phyloP scores from a whole-genome alignment of 352 stramenopile genomes.

The Phytopythium ostracodes region DNA sequence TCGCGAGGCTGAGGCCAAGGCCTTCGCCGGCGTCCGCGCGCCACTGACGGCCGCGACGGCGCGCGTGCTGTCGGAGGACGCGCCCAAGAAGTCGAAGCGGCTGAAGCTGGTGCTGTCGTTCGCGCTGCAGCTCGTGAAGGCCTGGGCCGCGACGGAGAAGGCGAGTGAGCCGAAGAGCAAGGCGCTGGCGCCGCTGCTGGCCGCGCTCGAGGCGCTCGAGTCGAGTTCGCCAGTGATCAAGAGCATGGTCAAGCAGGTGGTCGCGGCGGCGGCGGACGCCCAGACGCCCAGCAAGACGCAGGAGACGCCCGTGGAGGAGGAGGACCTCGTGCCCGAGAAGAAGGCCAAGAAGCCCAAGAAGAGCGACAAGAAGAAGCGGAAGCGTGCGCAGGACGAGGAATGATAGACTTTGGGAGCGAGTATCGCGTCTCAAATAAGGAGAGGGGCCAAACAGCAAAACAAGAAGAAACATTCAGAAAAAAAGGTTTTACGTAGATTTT shows the following conservation, averaged over 20 bases:
- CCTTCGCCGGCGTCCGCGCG: slow-evolving; percentile 28
- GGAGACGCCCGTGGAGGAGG: no score
- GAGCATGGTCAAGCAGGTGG: slow-evolving; percentile 66
- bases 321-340: slow-evolving; percentile 28
- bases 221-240: slow-evolving; percentile 67
- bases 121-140: slow-evolving; percentile 64
- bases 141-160: slow-evolving; percentile 21
- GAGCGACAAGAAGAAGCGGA: slow-evolving; percentile 54
- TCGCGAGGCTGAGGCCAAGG: slow-evolving; percentile 23
- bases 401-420: no score
- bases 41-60: slow-evolving; percentile 43
- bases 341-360: slow-evolving; percentile 14
- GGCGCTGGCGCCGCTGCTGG: slow-evolving; percentile 35
- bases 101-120: slow-evolving; percentile 69
- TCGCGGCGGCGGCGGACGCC: slow-evolving; percentile 25
- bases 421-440: slow-evolving; percentile 2
- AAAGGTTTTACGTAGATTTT: no score
- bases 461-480: no score
- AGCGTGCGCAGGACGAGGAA: slow-evolving; percentile 18
- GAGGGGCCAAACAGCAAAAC: no score
- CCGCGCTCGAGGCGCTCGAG: slow-evolving; percentile 39
- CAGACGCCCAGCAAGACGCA: no score
- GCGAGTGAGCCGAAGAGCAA: slow-evolving; percentile 16
- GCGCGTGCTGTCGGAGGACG: slow-evolving; percentile 24
- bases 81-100: slow-evolving; percentile 60